Percentiles rank a stretch among this genome's conserved stretches.
Conservation (phyloP, 805 yeast genomes). For the Ogataea nitratoaversa region DNA sequence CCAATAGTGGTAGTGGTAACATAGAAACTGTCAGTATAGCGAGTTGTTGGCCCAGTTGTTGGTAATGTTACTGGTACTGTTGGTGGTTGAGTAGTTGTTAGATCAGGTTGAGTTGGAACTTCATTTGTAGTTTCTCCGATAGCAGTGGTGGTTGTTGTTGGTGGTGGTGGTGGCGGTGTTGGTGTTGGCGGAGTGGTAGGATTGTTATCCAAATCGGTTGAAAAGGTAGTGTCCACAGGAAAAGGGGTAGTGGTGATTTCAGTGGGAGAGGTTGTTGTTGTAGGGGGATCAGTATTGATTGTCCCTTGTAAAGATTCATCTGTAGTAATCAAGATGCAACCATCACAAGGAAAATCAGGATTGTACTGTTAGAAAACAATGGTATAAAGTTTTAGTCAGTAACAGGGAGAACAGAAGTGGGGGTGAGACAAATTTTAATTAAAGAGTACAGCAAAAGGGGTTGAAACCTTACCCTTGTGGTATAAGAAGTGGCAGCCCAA, state of each 20-base stretch:
- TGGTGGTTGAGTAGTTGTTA: background rate
- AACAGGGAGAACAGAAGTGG: too few relatives aligned
- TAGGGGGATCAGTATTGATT: conserved; percentile 15
- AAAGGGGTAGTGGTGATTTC: conserved; percentile 11
- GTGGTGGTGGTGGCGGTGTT: background rate
- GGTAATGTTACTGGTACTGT: too few relatives aligned
- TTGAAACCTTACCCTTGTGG: background rate
- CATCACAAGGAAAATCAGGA: conserved; percentile 25
- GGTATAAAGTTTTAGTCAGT: too few relatives aligned
- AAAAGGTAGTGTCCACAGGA: conserved; percentile 2
- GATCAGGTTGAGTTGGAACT: too few relatives aligned
- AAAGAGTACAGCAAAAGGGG: background rate
- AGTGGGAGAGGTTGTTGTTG: conserved; percentile 8
- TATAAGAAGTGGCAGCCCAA: background rate
- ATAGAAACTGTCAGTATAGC: background rate
- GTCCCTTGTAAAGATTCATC: conserved; percentile 24
- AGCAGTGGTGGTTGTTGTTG: too few relatives aligned
- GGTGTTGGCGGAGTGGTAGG: too few relatives aligned
- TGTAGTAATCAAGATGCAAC: conserved; percentile 27
- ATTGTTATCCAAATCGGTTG: too few relatives aligned
- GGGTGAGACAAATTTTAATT: background rate
- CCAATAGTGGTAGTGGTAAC: conserved; percentile 8
- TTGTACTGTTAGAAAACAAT: conserved; percentile 18
- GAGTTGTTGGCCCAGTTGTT: background rate
- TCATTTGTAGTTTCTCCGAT: too few relatives aligned